Evolutionary conservation across 2,329 filamentous ascomycete genomes (phyloP).

Genomic region (Hypoxylon sp.): DNA sequence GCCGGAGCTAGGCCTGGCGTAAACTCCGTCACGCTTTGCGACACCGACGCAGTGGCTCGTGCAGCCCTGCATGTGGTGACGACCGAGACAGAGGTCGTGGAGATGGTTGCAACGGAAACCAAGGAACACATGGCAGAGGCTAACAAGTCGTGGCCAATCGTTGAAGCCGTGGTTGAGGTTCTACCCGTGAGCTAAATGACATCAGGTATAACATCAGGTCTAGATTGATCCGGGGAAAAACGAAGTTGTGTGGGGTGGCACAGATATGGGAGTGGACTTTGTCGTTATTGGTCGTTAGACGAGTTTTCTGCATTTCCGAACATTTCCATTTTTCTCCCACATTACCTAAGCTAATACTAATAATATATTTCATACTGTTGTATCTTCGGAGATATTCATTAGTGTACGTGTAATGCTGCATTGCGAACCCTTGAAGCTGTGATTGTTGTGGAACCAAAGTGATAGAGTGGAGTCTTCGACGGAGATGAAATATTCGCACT

Average conservation of each 20-base stretch:
- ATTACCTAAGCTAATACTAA: slow-evolving; percentile 1
- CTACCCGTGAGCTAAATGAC: neutral
- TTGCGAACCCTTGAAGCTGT: neutral
- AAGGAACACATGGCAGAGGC: neutral
- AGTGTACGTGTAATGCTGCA: neutral
- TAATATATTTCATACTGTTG: neutral
- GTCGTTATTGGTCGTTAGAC: neutral
- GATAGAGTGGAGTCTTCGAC: neutral
- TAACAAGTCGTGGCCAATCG: slow-evolving; percentile 1
- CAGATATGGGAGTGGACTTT: neutral
- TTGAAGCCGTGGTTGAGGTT: neutral
- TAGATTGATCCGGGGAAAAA: neutral
- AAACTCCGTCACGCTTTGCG: slow-evolving; percentile 38
- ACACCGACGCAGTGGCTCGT: slow-evolving; percentile 35
- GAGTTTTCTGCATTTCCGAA: neutral
- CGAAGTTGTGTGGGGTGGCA: no score
- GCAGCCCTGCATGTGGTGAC: slow-evolving; percentile 18
- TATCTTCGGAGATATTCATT: neutral
- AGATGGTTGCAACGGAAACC: neutral
- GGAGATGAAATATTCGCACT: neutral
- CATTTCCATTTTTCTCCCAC: neutral
- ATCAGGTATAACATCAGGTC: neutral
- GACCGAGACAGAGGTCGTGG: slow-evolving; percentile 4
- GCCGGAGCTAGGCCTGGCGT: slow-evolving; percentile 39
- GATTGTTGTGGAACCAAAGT: neutral